Evolutionary conservation across 2,329 filamentous ascomycete genomes (phyloP), one percentile per base, ranked within the genome.

Genomic region (Botryotinia convoluta): DNA sequence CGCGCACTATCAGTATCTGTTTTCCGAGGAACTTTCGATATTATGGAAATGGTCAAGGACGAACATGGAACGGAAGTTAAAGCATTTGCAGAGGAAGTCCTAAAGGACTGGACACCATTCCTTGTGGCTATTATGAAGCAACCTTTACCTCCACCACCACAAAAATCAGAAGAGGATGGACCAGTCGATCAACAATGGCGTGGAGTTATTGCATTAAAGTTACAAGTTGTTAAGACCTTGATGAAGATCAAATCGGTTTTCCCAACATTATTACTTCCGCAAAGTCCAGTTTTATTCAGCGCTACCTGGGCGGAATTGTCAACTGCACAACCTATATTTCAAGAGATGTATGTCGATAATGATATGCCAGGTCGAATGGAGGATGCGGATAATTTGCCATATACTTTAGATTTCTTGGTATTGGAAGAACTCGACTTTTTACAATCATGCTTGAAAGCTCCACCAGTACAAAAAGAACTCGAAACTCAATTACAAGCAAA

Each of bases 31-130:
- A 97, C 94, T 83, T 97, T 99, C 82, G 94, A 98, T 81, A 93
- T 96, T 73, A 89, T 99, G 84, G 94, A 98, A 83, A 97, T 98
- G 89, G 93, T 98, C 77, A 92, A 97, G 86, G 95, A 97, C 77
- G 93, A 97, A 78, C 93, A 98, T 83, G 93, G 93, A 79, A 87
- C 88, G 73, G 93, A 93, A 72, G 94, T 98, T 75, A 96, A 93
- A 82, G 87, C 87, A 1, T 99, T 99, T 81, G 94, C 95, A 71
- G 93, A 97, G 75, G 92, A 97, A 80, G 90, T 94, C 0, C 86
- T 98, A 67, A 87, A 87, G 77, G 88, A 89, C 69, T 99, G 96
- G 96, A 91, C 93, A 75, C 93, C 95, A 7, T 97, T 97, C 85
- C 96, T 98, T 84, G 87, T 94, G 77, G 87, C 89, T 57, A 89